Percentiles rank a stretch among this genome's conserved stretches.
Evolutionary conservation across 352 stramenopile species (phyloP).

Genomic region (Globisporangium megalacanthum): DNA sequence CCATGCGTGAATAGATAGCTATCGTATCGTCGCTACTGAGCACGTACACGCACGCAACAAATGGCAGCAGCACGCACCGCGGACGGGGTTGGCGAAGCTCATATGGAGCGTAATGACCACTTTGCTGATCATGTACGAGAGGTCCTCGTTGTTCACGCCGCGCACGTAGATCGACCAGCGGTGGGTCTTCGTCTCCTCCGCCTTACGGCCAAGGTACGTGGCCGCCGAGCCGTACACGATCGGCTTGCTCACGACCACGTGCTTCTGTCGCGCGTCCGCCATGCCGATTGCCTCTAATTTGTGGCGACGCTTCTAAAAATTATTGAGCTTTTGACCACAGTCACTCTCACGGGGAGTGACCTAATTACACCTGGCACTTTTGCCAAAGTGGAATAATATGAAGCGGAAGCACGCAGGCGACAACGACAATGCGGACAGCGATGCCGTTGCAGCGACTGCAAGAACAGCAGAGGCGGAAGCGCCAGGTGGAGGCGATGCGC

Average conservation of each 20-base stretch:
- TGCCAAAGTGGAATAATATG: constrained; percentile 16
- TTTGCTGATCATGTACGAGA: constrained; percentile 94
- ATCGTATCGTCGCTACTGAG: constrained; percentile 1
- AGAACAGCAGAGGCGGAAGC: constrained; percentile 3
- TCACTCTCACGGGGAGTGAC: not conserved
- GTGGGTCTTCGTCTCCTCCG: constrained; percentile 93
- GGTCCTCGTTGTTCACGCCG: constrained; percentile 91
- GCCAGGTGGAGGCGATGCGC: not conserved
- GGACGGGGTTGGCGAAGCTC: constrained; percentile 92
- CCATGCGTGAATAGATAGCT: too few species aligned
- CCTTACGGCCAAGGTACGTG: constrained; percentile 90
- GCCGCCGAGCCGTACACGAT: constrained; percentile 94
- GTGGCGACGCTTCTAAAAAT: not conserved
- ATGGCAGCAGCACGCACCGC: constrained; percentile 30
- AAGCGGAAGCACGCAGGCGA: constrained; percentile 35
- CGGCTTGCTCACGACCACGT: constrained; percentile 87
- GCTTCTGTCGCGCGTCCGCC: constrained; percentile 69
- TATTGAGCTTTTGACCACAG: not conserved
- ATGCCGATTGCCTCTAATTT: constrained; percentile 19
- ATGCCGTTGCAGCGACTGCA: not conserved
- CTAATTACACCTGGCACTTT: not conserved
- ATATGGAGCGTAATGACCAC: constrained; percentile 97
- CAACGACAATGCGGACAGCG: not conserved
- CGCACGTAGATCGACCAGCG: constrained; percentile 94
- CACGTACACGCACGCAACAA: not conserved